Percentiles rank a stretch among this genome's conserved stretches.
phyloP scores from a whole-genome alignment of 2,329 filamentous ascomycete genomes.

The Diplodia seriata region DNA sequence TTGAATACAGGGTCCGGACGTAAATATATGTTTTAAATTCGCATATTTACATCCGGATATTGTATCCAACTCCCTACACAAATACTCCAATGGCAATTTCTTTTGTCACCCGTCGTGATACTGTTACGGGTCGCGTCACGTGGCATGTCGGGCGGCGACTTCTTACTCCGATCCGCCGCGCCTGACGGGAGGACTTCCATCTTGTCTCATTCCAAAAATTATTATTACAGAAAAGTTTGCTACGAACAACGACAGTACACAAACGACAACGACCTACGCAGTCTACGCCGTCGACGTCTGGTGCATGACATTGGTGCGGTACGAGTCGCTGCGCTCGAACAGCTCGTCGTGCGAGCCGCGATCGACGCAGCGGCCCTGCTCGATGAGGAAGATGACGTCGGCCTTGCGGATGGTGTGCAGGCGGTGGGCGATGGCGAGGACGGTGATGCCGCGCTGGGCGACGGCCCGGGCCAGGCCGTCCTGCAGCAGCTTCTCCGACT shows the following conservation, averaged over 20 bases:
- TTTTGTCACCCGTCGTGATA: no score
- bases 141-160: no score
- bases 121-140: no score
- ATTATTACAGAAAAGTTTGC: no score
- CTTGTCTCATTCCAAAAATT: no score
- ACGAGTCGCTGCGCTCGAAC: conserved; percentile 56
- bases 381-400: conserved; percentile 53
- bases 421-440: conserved; percentile 55
- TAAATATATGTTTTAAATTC: no score
- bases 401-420: conserved; percentile 51
- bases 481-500: conserved; percentile 51
- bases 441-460: conserved; percentile 44
- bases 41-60: no score
- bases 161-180: no score
- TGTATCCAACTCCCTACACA: no score
- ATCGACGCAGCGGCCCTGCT: conserved; percentile 58
- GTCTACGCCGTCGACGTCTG: conserved; percentile 49
- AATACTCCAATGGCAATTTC: no score
- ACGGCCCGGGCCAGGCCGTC: conserved; percentile 48
- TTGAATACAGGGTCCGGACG: no score
- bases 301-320: conserved; percentile 59
- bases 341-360: conserved; percentile 58
- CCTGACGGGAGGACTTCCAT: no score
- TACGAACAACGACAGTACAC: neutral
- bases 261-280: neutral